Percentiles rank a stretch among this genome's conserved stretches.
These are phyloP conservation scores for Dipodascus geniculatus DNA, from an alignment of 805 yeast species.

Conservation along the genomic window DNA sequence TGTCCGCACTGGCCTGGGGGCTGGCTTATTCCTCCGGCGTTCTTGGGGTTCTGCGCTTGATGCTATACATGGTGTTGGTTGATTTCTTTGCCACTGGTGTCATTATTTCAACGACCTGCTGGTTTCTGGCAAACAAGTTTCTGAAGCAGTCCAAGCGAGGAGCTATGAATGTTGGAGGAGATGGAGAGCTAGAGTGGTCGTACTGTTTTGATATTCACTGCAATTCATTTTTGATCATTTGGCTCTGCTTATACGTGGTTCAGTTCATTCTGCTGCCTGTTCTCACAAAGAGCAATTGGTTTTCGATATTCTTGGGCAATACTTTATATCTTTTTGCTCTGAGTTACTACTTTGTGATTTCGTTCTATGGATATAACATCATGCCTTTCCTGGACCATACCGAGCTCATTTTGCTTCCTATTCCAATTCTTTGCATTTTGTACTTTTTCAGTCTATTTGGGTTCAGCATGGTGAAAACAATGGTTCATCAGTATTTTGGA, in stretches of 20 bases:
- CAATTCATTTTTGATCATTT: conserved; percentile 71
- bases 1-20: conserved; percentile 88
- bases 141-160: conserved; percentile 25
- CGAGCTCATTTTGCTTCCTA: conserved; percentile 49
- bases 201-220: conserved; percentile 92
- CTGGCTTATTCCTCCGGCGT: conserved; percentile 60
- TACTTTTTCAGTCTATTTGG: conserved; percentile 57
- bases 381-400: conserved; percentile 56
- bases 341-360: conserved; percentile 63
- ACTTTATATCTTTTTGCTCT: conserved; percentile 62
- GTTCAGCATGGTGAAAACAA: conserved; percentile 58
- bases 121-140: conserved; percentile 60
- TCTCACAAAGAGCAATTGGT: conserved; percentile 48
- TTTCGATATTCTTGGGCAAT: conserved; percentile 68
- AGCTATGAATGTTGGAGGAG: conserved; percentile 24
- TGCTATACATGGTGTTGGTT: conserved; percentile 72
- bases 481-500: conserved; percentile 37
- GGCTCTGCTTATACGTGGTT: conserved; percentile 62
- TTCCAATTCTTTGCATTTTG: conserved; percentile 37
- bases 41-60: conserved; percentile 48
- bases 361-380: conserved; percentile 82
- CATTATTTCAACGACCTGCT: conserved; percentile 56
- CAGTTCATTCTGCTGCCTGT: conserved; percentile 71
- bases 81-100: conserved; percentile 69
- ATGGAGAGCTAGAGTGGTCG: conserved; percentile 68